Evolutionary conservation across 2,329 filamentous ascomycete species (phyloP).

Genomic region (Beauveria rudraprayagi): DNA sequence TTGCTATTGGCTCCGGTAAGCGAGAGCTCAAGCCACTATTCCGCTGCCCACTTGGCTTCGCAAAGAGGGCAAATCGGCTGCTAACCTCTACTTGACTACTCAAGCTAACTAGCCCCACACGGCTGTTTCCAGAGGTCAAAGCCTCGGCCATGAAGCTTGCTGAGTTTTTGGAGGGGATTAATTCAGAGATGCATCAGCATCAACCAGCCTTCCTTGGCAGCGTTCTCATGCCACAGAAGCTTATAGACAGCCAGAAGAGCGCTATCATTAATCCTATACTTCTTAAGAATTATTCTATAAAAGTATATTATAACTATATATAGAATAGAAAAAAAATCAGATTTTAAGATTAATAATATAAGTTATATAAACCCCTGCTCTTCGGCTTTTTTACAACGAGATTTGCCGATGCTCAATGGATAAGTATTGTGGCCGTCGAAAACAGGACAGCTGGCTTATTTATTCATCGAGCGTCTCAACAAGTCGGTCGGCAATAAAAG

Average conservation of each 20-base stretch:
- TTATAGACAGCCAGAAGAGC: too few relatives aligned
- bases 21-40: conserved; percentile 10
- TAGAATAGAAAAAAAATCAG: too few relatives aligned
- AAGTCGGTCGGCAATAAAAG: too few relatives aligned
- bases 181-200: too few relatives aligned
- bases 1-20: conserved; percentile 12
- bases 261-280: too few relatives aligned
- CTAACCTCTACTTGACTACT: too few relatives aligned
- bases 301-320: too few relatives aligned
- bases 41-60: conserved; percentile 1
- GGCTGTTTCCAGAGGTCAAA: neutral
- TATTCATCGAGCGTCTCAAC: neutral
- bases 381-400: neutral
- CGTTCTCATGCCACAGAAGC: neutral
- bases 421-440: neutral
- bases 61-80: neutral
- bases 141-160: neutral
- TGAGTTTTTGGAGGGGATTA: neutral
- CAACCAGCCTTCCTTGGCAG: too few relatives aligned
- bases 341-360: too few relatives aligned
- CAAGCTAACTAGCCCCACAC: neutral
- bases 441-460: neutral
- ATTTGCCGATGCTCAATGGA: neutral
- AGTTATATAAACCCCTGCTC: too few relatives aligned
- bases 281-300: too few relatives aligned